Evolutionary conservation across 2,329 filamentous ascomycete genomes (phyloP), one percentile per base, ranked within the genome.

Genomic region (Pestalotiopsis sp.): DNA sequence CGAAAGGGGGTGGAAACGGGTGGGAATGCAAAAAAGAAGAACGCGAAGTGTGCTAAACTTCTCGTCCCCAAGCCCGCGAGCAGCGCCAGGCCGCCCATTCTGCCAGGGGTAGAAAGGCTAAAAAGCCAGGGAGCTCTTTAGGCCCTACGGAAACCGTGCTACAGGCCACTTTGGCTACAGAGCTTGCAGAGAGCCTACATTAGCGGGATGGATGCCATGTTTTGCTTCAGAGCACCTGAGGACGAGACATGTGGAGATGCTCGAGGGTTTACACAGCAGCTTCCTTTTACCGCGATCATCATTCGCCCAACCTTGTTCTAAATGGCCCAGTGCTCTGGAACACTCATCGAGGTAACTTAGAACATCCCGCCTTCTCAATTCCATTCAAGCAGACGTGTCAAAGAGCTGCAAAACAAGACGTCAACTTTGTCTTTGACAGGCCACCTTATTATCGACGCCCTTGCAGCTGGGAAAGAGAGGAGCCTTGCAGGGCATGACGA

Each of bases 291-390:
- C 23, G 23, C 27, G 23, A 59, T 59, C 57, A 27, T 59, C 57
- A 59, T 59, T 59, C 57, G 57, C 23, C 23, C 57, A 59, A 59
- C 57, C 57, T 59, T 59, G 20, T 59, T 62, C 36, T n/a, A 14
- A 36, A 52, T 52, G 45, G 14, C 20, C 45, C n/a, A 52, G n/a
- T n/a, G 17, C 14, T n/a, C 45, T 52, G 17, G 17, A 52, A 52
- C 45, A 52, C 6, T n/a, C 45, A 52, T 52, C 45, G 20, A 52
- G 45, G 45, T 52, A 52, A 52, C 45, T n/a, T 52, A 3, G 17
- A 23, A 52, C 17, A 52, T 52, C n/a, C 45, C n/a, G 45, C 45
- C 45, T 20, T 52, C 20, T 52, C 45, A 52, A 52, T 52, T 17
- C 45, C 45, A 52, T 52, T 52, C 6, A 52, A 36, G 45, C n/a